Base-by-base conservation (phyloP, 2,329 filamentous ascomycete species). In the Zymoseptoria pseudotritici region DNA sequence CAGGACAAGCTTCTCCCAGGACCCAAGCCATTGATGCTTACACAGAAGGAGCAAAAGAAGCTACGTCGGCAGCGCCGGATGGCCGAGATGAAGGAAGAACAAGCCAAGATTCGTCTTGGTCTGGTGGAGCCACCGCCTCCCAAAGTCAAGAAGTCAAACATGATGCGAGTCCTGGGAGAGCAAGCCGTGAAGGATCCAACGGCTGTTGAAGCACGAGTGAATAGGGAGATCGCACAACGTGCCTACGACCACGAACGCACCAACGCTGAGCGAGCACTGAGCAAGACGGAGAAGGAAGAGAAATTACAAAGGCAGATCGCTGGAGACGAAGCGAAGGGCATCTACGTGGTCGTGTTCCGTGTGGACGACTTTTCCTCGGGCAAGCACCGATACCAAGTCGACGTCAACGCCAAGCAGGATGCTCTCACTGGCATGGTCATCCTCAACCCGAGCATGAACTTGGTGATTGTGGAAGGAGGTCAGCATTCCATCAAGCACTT, bases 131-230 rank as follows among this genome's bases (percentile, higher is more conserved):
- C 93, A 20, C 91, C 92, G 26, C 89, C 92, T 24, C 93, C 94
- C 10, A 99, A 97, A 76, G 91, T 99, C 67, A 97, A 97, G 78
- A 95, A 95, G 75, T 90, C 88, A 60, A 99, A 99, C 74, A 83
- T 99, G 72, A 99, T 99, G 94, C 88, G 92, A 60, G 94, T 99
- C 29, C 82, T 97, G 58, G 94, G 94, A 63, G 91, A 97, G 72
- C 88, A 91, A 75, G 87, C 87, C 19, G 93, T 99, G 66, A 95
- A 96, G 72, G 94, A 99, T 75, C 94, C 94, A 6, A 99, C 95
- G 0, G 94, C 94, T 3, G 94, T 99, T 53, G 94, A 99, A 77
- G 91, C 91, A 55, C 86, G 91, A 22, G 94, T 99, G 56, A 96
- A 95, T 74, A 83, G 87, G 57, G 91, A 99, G 74, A 97, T 99